Evolutionary conservation across 257 asterid genomes (phyloP).

Genomic region (Solanum ossicruentum): DNA sequence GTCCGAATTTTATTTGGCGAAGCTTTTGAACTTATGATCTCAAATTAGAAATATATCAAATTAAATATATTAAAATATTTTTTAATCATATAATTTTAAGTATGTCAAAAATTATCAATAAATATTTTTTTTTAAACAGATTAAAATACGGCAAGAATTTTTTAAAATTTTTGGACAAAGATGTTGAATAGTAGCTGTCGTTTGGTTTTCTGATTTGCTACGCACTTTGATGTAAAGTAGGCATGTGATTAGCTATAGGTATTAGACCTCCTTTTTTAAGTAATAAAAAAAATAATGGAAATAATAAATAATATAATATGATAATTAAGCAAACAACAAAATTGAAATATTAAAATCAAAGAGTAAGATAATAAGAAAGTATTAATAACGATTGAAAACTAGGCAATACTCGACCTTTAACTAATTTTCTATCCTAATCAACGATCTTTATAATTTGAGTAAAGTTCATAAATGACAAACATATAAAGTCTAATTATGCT

Average conservation of each 20-base stretch:
- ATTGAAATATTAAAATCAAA: no score
- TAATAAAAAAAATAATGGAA: no score
- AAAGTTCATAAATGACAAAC: no score
- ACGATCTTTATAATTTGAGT: neutral
- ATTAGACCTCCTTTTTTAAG: neutral
- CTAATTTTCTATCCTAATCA: no score
- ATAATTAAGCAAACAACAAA: no score
- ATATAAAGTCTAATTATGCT: no score
- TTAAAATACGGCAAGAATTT: no score
- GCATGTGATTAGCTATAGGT: neutral
- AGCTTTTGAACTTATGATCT: neutral
- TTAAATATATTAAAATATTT: neutral
- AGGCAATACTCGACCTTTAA: neutral
- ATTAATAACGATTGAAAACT: no score
- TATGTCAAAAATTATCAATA: neutral
- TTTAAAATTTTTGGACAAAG: neutral
- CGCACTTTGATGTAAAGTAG: conserved; percentile 11
- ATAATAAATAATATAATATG: no score
- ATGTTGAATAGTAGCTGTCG: neutral
- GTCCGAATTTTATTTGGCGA: no score
- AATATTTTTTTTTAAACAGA: no score
- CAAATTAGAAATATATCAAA: neutral
- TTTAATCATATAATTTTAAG: neutral
- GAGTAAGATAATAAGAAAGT: neutral
- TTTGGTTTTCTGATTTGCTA: neutral